phyloP scores from a whole-genome alignment of 108 stramenopile genomes.

The Nitzschia sp. region DNA sequence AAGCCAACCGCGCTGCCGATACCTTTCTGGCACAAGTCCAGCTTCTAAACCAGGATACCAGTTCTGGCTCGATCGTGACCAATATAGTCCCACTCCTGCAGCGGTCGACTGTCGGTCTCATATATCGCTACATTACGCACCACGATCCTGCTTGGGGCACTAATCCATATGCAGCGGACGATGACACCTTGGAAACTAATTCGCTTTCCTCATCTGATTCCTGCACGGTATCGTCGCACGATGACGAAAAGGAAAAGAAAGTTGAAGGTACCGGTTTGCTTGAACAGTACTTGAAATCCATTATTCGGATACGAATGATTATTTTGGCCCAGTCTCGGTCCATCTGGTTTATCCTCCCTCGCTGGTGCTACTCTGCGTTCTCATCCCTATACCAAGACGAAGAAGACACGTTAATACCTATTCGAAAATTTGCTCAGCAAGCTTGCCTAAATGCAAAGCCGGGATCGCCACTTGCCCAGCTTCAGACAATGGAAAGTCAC shows the following conservation, averaged over 20 bases:
- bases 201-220: conserved; percentile 5
- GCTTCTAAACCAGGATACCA: neutral
- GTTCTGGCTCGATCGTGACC: neutral
- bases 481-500: conserved; percentile 48
- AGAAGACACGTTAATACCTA: conserved; percentile 75
- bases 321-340: conserved; percentile 90
- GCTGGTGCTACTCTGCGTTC: conserved; percentile 79
- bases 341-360: conserved; percentile 85
- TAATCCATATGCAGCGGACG: conserved; percentile 1
- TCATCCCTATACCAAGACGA: conserved; percentile 83
- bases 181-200: conserved; percentile 1
- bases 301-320: conserved; percentile 90
- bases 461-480: conserved; percentile 58
- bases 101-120: conserved; percentile 71
- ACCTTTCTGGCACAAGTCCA: conserved; percentile 38
- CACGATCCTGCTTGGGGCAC: conserved; percentile 30
- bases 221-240: neutral
- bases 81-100: conserved; percentile 82
- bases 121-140: conserved; percentile 82
- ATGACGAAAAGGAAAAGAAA: neutral
- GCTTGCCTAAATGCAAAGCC: conserved; percentile 67
- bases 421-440: conserved; percentile 72
- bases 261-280: conserved; percentile 18
- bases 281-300: conserved; percentile 70
- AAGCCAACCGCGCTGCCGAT: conserved; percentile 69